Evolutionary conservation across 2,329 filamentous ascomycete genomes (phyloP).

Genomic region (Ceratocystiopsis minuta): DNA sequence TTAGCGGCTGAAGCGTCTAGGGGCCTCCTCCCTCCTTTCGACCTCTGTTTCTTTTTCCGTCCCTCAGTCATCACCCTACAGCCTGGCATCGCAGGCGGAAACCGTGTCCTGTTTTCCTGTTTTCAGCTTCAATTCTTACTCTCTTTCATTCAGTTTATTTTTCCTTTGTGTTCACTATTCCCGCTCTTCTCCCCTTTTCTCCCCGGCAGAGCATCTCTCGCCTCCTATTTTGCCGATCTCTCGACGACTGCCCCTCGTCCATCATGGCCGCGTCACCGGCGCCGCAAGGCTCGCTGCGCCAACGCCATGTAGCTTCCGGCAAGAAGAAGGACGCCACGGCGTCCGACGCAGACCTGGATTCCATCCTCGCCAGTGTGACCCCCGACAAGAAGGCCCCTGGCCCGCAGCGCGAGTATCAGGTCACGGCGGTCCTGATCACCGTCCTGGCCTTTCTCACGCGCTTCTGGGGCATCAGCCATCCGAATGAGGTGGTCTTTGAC

Average conservation of each 20-base stretch:
- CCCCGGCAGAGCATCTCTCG: no score
- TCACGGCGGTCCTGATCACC: conserved; percentile 62
- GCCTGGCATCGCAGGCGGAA: no score
- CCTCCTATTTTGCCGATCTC: no score
- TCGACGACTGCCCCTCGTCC: conserved; percentile 6
- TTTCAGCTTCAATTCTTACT: no score
- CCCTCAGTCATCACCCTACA: no score
- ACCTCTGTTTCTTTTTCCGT: no score
- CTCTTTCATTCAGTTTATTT: no score
- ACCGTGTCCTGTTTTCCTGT: no score
- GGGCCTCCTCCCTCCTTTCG: no score
- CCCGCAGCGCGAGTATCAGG: conserved; percentile 69
- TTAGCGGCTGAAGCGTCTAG: no score
- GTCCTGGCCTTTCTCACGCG: conserved; percentile 72
- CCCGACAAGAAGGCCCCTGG: conserved; percentile 17
- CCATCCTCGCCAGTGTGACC: conserved; percentile 25
- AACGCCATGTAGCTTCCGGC: conserved; percentile 31
- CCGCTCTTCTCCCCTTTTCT: no score
- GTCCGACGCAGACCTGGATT: conserved; percentile 31
- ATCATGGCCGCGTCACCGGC: conserved; percentile 30
- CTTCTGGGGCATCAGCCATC: conserved; percentile 92
- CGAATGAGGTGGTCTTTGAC: conserved; percentile 93
- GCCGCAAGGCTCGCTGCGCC: conserved; percentile 40
- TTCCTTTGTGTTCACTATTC: no score
- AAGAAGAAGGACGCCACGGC: conserved; percentile 31